A percentile compares a stretch with the other conserved stretches of the same genome.
Evolutionary conservation across 495 filamentous ascomycete species (phyloP).

Genomic region (Pyrenula massariospora): DNA sequence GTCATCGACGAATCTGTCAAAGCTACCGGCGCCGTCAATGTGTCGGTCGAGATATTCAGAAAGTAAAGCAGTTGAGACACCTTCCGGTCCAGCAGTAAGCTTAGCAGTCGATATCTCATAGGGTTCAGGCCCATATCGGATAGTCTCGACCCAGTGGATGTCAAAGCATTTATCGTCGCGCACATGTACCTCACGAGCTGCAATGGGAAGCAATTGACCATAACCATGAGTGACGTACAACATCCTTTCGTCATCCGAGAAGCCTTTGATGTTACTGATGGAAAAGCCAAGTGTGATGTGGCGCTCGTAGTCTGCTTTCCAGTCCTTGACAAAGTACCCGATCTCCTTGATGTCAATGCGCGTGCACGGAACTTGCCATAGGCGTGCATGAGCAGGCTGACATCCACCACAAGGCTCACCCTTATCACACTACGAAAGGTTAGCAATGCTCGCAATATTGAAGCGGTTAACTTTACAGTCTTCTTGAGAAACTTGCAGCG

Average conservation of each 20-base stretch:
- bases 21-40: slow-evolving; percentile 63
- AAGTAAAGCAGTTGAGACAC: slow-evolving; percentile 61
- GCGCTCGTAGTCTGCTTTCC: slow-evolving; percentile 88
- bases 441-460: not conserved
- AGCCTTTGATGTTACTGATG: slow-evolving; percentile 87
- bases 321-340: slow-evolving; percentile 95
- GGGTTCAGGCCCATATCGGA: slow-evolving; percentile 56
- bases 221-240: slow-evolving; percentile 85
- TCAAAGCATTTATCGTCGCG: slow-evolving; percentile 85
- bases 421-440: slow-evolving; percentile 58
- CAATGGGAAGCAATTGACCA: slow-evolving; percentile 75
- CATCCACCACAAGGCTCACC: slow-evolving; percentile 88
- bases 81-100: slow-evolving; percentile 73
- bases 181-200: slow-evolving; percentile 81
- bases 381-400: slow-evolving; percentile 79
- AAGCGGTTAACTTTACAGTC: slow-evolving; percentile 38
- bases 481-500: slow-evolving; percentile 98
- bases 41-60: slow-evolving; percentile 87
- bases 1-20: slow-evolving; percentile 84
- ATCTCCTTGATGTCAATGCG: slow-evolving; percentile 96
- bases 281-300: slow-evolving; percentile 78
- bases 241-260: slow-evolving; percentile 64
- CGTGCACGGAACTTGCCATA: slow-evolving; percentile 94
- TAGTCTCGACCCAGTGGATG: slow-evolving; percentile 78
- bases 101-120: slow-evolving; percentile 78